These are phyloP conservation scores for Collybiopsis confluens DNA, from an alignment of 768 basidiomycete genomes.

Conservation along the genomic window DNA sequence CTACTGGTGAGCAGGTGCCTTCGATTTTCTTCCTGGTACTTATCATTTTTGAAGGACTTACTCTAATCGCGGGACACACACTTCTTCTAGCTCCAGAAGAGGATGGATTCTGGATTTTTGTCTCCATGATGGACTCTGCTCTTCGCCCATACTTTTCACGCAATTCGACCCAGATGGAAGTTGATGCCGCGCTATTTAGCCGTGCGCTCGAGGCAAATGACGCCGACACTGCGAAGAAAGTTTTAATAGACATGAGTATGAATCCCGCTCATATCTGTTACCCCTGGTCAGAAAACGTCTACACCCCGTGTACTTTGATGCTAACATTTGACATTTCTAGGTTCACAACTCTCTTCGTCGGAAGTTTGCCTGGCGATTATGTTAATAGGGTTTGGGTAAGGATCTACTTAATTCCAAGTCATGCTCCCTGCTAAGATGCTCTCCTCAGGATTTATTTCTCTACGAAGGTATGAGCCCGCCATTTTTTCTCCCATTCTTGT, in stretches of 20 bases:
- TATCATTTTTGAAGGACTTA: slow-evolving; percentile 44
- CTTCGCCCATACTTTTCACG: slow-evolving; percentile 74
- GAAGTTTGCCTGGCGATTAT: slow-evolving; percentile 58
- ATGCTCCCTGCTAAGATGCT: no score
- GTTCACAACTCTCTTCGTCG: slow-evolving; percentile 73
- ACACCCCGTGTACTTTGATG: slow-evolving; percentile 11
- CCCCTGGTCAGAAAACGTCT: slow-evolving; percentile 45
- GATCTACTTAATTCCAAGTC: no score
- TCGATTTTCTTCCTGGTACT: not conserved
- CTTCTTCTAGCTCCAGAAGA: slow-evolving; percentile 77
- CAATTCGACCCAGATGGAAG: slow-evolving; percentile 60
- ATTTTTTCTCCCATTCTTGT: not conserved
- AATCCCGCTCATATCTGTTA: slow-evolving; percentile 52
- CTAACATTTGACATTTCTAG: slow-evolving; percentile 27
- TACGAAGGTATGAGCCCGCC: slow-evolving; percentile 56
- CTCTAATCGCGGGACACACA: slow-evolving; percentile 67
- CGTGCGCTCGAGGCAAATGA: slow-evolving; percentile 67
- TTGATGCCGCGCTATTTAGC: slow-evolving; percentile 69
- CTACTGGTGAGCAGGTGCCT: slow-evolving; percentile 45
- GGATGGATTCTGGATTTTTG: slow-evolving; percentile 89
- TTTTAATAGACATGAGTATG: slow-evolving; percentile 64
- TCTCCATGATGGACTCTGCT: slow-evolving; percentile 81
- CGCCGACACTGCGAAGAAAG: slow-evolving; percentile 52
- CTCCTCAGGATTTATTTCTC: slow-evolving; percentile 60
- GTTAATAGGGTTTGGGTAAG: slow-evolving; percentile 64